Evolutionary conservation across 371 early-diverging fungal species (phyloP).

Genomic region (Sporodiniella umbellata): DNA sequence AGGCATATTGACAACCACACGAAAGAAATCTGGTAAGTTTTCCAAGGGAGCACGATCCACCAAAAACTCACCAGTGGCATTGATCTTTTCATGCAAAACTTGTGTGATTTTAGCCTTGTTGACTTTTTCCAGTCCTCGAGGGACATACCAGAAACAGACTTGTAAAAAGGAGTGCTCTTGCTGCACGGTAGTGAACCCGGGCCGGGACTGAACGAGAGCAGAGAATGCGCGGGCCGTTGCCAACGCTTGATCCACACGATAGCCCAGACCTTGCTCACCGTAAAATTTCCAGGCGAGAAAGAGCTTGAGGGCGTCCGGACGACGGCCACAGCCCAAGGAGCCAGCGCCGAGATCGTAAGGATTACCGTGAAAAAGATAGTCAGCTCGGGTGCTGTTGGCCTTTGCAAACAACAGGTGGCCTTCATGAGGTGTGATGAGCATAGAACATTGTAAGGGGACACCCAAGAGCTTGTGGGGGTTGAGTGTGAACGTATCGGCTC

Average conservation of each 20-base stretch:
- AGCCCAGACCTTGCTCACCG: conserved; percentile 53
- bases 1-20: conserved; percentile 73
- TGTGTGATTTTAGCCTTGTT: conserved; percentile 44
- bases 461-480: conserved; percentile 90
- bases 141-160: conserved; percentile 73
- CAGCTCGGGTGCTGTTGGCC: conserved; percentile 64
- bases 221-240: conserved; percentile 38
- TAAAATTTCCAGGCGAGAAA: conserved; percentile 83
- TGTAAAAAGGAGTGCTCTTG: conserved; percentile 46
- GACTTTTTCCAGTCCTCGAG: conserved; percentile 21
- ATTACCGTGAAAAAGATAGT: conserved; percentile 77
- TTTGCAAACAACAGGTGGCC: conserved; percentile 46
- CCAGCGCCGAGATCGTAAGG: conserved; percentile 78
- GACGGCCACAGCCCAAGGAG: conserved; percentile 83
- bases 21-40: conserved; percentile 62
- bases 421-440: conserved; percentile 60
- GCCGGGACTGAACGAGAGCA: conserved; percentile 21
- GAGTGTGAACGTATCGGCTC: conserved; percentile 73
- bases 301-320: conserved; percentile 81
- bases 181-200: conserved; percentile 32
- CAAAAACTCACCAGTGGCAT: conserved; percentile 54
- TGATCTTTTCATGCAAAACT: conserved; percentile 49
- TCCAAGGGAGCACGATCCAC: conserved; percentile 65
- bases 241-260: conserved; percentile 53
- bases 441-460: conserved; percentile 81